Evolutionary conservation across 805 yeast genomes (phyloP), one percentile per base, ranked within the genome.

Genomic region (Candida hungchunana): DNA sequence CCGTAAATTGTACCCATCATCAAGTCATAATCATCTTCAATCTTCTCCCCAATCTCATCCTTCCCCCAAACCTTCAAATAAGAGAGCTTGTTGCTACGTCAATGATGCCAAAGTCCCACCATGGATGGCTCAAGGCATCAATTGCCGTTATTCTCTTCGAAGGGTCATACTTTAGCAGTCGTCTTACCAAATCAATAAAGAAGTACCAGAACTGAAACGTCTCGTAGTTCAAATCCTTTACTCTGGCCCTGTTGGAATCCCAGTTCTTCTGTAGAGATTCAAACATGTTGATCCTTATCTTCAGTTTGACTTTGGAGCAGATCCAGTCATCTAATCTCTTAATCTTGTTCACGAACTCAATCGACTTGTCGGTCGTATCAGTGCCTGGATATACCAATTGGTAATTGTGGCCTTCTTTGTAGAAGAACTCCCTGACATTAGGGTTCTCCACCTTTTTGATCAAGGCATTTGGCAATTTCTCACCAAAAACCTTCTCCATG

Each of bases 151-250:
- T 76, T 46, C 95, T 66, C 51, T 78, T 69, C 3, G 67, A 55
- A 1, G 95, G 94, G 52, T 85, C 86, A 49, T 79, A 80, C 19
- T 72, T 77, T 43, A 86, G 73, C 51, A 85, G 67, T 47, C 70
- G 71, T 41, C 70, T 73, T 44, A 84, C 63, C 47, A 86, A 65
- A 57, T 86, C 95, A 34, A 71, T 62, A 57, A 88, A 88, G 60
- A 73, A 73, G 66, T 75, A 82, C 96, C 97, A 89, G 59, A 87
- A 87, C 29, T 75, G 69, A 55, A 82, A 82, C 37, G 78, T 75
- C 29, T 82, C 82, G 58, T 67, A 57, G 61, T 79, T 67, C 49
- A 60, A 43, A 38, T 61, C 58, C 43, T 56, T 59, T 39, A 66
- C 63, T 40, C 55, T 57, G 5, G 40, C 18, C 19, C 26, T 31